Base-by-base conservation (phyloP, 345 rosid genomes). In the Melaleuca quinquenervia region DNA sequence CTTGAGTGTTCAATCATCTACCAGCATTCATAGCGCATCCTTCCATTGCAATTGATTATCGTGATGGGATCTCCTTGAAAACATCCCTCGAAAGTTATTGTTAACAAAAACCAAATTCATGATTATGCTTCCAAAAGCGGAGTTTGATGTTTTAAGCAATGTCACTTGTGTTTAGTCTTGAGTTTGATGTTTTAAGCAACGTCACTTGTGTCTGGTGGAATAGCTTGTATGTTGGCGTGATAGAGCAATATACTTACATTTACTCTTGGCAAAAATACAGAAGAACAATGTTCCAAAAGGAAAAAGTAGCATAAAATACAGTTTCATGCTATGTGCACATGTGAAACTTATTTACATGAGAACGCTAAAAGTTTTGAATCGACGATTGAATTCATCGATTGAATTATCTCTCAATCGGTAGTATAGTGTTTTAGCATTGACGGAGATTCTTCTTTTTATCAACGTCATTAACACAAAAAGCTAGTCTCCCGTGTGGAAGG, bases 111-210 rank as follows among this genome's bases (percentile, higher is more conserved):
- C 12, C 12, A 32, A 70, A 70, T 70, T 36, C 78, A 18, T 32
- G 13, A 70, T 0, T 70, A 0, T 32, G 21, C 12, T 32, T 64
- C 1, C 45, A 4, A 16, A 18, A 10, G 1, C 10, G 6, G 45
- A 0, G 0, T 64, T 0, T 64, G 7, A 21, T 70, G 45, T 70
- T 3, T 0, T 8, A 70, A 70, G 9, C 21, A 1, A 0, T 1
- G 0, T 18, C 1, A 11, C 7, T 32, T 11, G 36, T 18, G 24
- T 0, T 0, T 8, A 24, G 0, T 70, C 36, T 70, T 32, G 48
- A 32, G 5, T 32, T n/a, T n/a, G n/a, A n/a, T 9, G 45, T 32
- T 20, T 12, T 1, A 2, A 70, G 9, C 21, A 1, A 0, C 1
- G 0, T 18, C 1, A 11, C 7, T 32, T 11, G 36, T 18, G 24